phyloP scores from a whole-genome alignment of 331 rosid genomes.

The Prunus yedoensis region DNA sequence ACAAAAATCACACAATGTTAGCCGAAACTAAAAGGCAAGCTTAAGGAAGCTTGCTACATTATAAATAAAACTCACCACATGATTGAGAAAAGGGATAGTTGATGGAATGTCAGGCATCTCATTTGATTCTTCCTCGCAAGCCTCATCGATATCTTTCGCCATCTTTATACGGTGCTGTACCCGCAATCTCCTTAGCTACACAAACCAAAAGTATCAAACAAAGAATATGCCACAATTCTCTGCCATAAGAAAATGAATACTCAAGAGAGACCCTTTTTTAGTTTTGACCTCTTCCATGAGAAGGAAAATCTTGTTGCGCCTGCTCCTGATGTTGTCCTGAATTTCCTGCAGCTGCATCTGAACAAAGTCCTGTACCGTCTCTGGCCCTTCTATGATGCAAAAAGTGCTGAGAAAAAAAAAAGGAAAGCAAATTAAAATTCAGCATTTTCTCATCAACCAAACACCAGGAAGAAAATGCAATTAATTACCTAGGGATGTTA shows the following conservation, averaged over 20 bases:
- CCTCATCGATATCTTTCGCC: conserved; percentile 32
- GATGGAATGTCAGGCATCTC: conserved; percentile 96
- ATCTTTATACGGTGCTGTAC: conserved; percentile 73
- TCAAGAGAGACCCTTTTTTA: not conserved
- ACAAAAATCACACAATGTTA: conserved; percentile 19
- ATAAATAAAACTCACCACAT: conserved; percentile 56
- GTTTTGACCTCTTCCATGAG: conserved; percentile 92
- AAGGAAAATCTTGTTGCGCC: conserved; percentile 87
- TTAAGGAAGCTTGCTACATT: not conserved
- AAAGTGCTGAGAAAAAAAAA: conserved; percentile 49
- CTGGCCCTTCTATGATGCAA: conserved; percentile 98
- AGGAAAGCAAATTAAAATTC: not conserved
- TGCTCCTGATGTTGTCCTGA: conserved; percentile 75
- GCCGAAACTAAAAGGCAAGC: conserved; percentile 3
- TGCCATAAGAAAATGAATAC: too few relatives aligned
- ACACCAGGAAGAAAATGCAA: not conserved
- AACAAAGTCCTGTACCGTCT: conserved; percentile 86
- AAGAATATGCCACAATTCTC: not conserved
- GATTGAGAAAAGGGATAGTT: conserved; percentile 84
- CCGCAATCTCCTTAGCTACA: conserved; percentile 86
- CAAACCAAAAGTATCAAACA: conserved; percentile 5
- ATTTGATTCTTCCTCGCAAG: conserved; percentile 55
- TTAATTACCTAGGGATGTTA: conserved; percentile 45
- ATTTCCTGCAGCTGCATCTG: conserved; percentile 91
- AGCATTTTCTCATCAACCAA: conserved; percentile 11